phyloP scores from a whole-genome alignment of 352 stramenopile species.

The Globisporangium abappressorium region DNA sequence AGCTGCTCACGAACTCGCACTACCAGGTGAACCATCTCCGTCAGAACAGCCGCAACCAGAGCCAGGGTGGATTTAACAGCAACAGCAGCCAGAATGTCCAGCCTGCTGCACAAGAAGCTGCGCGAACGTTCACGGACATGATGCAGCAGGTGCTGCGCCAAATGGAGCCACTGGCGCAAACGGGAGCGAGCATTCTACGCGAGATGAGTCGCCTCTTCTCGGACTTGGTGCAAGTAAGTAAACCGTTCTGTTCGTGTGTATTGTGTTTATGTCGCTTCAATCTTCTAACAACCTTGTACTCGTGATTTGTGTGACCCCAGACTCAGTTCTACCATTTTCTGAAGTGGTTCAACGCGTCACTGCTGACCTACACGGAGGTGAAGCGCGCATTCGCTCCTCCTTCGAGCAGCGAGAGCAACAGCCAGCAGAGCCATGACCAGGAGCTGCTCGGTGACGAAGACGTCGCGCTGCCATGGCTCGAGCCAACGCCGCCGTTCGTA shows the following conservation, averaged over 20 bases:
- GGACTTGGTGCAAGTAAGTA: constrained; percentile 65
- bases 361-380: constrained; percentile 68
- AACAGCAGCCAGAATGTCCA: constrained; percentile 41
- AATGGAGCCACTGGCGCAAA: constrained; percentile 77
- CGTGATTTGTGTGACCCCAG: constrained; percentile 18
- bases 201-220: constrained; percentile 78
- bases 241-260: not conserved
- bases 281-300: not conserved
- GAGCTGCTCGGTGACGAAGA: constrained; percentile 26
- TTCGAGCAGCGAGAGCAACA: not conserved
- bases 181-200: constrained; percentile 52
- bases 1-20: constrained; percentile 53
- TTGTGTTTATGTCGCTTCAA: not conserved
- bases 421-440: not conserved
- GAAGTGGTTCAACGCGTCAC: constrained; percentile 70
- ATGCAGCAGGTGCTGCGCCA: constrained; percentile 78
- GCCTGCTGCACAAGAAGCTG: constrained; percentile 52
- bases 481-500: constrained; percentile 62
- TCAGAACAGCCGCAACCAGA: constrained; percentile 33
- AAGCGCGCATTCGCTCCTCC: constrained; percentile 46
- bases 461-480: constrained; percentile 48
- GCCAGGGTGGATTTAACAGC: not conserved
- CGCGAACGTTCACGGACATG: constrained; percentile 56
- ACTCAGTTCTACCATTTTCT: constrained; percentile 79
- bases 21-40: constrained; percentile 37